A percentile compares a stretch with the other conserved stretches of the same genome.
These are phyloP conservation scores for Dactylellina cionopaga DNA, from an alignment of 2,329 filamentous ascomycete genomes.

Conservation along the genomic window DNA sequence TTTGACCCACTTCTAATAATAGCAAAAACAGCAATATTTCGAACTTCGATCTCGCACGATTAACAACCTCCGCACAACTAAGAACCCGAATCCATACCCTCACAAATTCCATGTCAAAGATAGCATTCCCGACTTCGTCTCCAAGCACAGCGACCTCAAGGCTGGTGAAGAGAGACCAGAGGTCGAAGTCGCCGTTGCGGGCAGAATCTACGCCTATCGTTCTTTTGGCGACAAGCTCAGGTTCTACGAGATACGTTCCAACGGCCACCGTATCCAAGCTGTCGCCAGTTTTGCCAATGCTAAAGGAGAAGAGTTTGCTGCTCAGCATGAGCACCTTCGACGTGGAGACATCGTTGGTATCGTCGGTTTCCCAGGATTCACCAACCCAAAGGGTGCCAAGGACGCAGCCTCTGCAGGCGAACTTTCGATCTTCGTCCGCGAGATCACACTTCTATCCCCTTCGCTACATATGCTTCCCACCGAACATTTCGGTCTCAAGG, in stretches of 20 bases:
- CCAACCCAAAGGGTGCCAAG: conserved; percentile 82
- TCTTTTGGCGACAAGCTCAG: conserved; percentile 82
- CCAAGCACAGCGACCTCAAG: conserved; percentile 81
- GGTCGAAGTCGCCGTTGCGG: conserved; percentile 78
- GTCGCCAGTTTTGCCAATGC: conserved; percentile 88
- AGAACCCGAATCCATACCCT: conserved; percentile 85
- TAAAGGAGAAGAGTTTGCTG: conserved; percentile 75
- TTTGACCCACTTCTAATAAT: background rate
- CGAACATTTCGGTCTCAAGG: conserved; percentile 93
- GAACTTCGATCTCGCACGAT: conserved; percentile 89
- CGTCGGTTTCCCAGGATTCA: conserved; percentile 83
- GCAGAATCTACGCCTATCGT: conserved; percentile 89
- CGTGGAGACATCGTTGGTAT: conserved; percentile 93
- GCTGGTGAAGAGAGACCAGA: conserved; percentile 85
- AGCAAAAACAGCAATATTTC: conserved; percentile 79
- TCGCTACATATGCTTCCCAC: conserved; percentile 90
- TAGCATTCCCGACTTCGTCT: conserved; percentile 80
- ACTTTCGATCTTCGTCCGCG: conserved; percentile 88
- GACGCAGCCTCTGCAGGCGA: conserved; percentile 78
- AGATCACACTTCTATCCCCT: conserved; percentile 85
- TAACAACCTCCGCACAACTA: conserved; percentile 77
- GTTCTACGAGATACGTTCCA: conserved; percentile 86
- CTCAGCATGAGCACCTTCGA: conserved; percentile 88
- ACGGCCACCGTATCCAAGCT: conserved; percentile 84
- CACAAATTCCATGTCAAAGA: conserved; percentile 92